Evolutionary conservation across 352 stramenopile genomes (phyloP), one percentile per base, ranked within the genome.

Genomic region (Phytophthora podocarpi): DNA sequence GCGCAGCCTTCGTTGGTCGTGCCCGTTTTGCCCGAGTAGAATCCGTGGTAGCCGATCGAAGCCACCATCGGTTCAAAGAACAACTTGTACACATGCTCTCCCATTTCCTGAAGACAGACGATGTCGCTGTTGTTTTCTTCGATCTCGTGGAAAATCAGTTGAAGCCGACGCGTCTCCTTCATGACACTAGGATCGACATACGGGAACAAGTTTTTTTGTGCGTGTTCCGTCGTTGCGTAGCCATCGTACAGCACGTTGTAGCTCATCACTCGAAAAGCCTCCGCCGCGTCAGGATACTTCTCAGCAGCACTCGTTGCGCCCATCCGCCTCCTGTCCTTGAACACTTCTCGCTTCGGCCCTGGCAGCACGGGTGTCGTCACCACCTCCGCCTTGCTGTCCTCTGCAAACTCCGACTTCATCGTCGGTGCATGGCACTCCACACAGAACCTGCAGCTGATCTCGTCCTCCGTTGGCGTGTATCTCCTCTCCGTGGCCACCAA

Each of bases 201-300:
- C 40, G 77, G 64, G 50, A 91, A 94, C 59, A 93, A 57, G 23
- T 76, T 80, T 41, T 71, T 69, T 58, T 85, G 68, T 20, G 76
- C 69, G 23, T 82, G 78, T 12, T 78, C 49, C 4, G 83, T 85
- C 2, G 70, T 82, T 21, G 82, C 83, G 41, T 93, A 94, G 3
- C 85, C 84, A 32, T 85, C 74, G 48, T 82, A 94, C 11, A 94
- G 34, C 20, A 94, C 73, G 46, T 94, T 94, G 63, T 94, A 94
- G 47, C 68, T 89, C 85, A 94, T 91, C 11, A 94, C 72, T 39
- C 85, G 83, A 39, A 92, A 85, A 4, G 62, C 65, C 10, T 81
- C 59, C 1, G 35, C 23, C 11, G 46, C 47, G 4, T 66, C 36
- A 7, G 41, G 42, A 49, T 59, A 59, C 37, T 59, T 40, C 0